phyloP scores from a whole-genome alignment of 2,329 filamentous ascomycete genomes.

The Orbilia javanica region DNA sequence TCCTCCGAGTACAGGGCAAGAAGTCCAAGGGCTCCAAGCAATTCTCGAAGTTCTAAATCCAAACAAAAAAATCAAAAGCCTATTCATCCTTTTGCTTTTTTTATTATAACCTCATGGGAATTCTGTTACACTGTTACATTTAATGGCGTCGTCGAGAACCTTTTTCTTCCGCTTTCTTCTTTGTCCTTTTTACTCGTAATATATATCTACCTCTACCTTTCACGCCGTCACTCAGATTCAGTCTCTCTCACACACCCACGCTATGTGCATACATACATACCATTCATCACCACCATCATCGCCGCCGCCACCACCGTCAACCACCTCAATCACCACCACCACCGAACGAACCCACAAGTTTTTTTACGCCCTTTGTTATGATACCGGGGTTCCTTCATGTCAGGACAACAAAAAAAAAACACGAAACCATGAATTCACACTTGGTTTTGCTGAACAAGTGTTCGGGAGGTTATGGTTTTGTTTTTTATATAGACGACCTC shows the following conservation, averaged over 20 bases:
- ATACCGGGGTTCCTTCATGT: constrained; percentile 35
- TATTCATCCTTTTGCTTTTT: constrained; percentile 31
- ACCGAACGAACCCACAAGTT: neutral
- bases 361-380: constrained; percentile 33
- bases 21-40: constrained; percentile 97
- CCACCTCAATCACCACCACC: no score
- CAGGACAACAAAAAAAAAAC: constrained; percentile 5
- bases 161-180: constrained; percentile 23
- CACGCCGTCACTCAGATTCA: neutral
- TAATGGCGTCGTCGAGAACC: constrained; percentile 58
- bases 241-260: neutral
- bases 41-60: constrained; percentile 95
- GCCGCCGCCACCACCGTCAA: neutral
- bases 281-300: neutral
- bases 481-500: constrained; percentile 22
- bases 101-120: constrained; percentile 41
- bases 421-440: neutral
- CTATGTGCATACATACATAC: constrained; percentile 44
- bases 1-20: constrained; percentile 96
- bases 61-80: constrained; percentile 6
- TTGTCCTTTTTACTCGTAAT: constrained; percentile 51
- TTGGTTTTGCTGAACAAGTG: constrained; percentile 10
- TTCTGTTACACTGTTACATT: constrained; percentile 54
- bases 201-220: constrained; percentile 44
- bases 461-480: neutral